Evolutionary conservation across 352 stramenopile species (phyloP), one percentile per base, ranked within the genome.

Genomic region (Pythium phragmiticola): DNA sequence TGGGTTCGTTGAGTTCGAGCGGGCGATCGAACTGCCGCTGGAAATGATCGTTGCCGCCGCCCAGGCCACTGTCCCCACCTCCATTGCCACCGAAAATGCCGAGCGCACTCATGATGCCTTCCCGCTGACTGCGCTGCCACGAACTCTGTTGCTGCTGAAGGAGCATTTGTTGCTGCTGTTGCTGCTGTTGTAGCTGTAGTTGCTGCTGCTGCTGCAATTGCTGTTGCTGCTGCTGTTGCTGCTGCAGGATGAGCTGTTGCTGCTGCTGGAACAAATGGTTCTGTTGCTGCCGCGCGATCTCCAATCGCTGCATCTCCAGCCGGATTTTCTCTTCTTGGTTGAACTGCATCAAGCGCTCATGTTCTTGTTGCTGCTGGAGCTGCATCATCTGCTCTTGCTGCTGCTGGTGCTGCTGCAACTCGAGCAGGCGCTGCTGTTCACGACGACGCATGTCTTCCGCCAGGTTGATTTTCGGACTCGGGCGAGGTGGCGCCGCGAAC

Each of bases 271-370:
- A 84, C 47, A 86, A 55, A 33, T 87, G 79, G 28, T 70, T 77
- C 46, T 89, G 80, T 30, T 91, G 84, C 55, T 91, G 80, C 47
- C 82, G 79, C 26, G 76, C 82, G 11, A 91, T 72, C 60, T 93
- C 82, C 48, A 95, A 58, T 13, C 82, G 69, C 65, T 92, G 82
- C 83, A 93, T 92, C 57, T 95, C 84, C 56, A 92, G 74, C 7
- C 82, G 82, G 46, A 92, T 89, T 58, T 94, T 88, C 63, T 92
- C 80, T 63, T 90, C 78, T 45, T 88, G 80, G 51, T 80, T 78
- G 57, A 84, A 67, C 42, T 88, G 75, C 16, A 89, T 69, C 59
- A 94, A 69, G n/a, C 79, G 76, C 59, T 92, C 80, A 33, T 83
- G 81, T 34, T 92, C 77, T 42, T 82, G 76, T 57, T 90, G 83